Percentiles rank a stretch among this genome's conserved stretches.
phyloP scores from a whole-genome alignment of 2,329 filamentous ascomycete species.

The Aureobasidium uvarum region DNA sequence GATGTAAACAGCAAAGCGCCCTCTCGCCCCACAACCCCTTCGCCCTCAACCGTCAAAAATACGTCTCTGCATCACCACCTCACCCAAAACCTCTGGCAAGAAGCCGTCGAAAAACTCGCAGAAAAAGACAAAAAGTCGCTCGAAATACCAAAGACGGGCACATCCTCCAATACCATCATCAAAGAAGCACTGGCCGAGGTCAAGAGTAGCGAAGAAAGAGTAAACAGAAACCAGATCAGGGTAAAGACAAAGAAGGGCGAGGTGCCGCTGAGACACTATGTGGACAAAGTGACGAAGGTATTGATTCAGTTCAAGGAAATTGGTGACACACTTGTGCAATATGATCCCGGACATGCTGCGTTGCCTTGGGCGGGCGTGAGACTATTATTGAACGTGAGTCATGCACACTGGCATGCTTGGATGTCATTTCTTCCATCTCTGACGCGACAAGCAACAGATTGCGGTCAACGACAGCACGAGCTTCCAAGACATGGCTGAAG shows the following conservation, averaged over 20 bases:
- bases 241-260: background rate
- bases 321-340: slow-evolving; percentile 38
- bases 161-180: background rate
- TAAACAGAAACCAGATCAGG: background rate
- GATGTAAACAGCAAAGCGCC: background rate
- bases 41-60: background rate
- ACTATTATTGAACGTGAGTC: slow-evolving; percentile 33
- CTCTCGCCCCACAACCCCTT: background rate
- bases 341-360: slow-evolving; percentile 38
- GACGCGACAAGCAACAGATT: background rate
- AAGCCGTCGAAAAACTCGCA: background rate
- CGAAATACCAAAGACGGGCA: background rate
- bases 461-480: slow-evolving; percentile 8
- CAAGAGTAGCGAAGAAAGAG: background rate
- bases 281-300: slow-evolving; percentile 35
- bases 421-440: background rate
- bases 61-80: background rate
- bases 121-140: background rate
- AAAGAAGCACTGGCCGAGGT: background rate
- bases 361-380: slow-evolving; percentile 40
- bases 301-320: slow-evolving; percentile 36
- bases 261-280: slow-evolving; percentile 32
- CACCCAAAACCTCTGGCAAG: background rate
- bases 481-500: slow-evolving; percentile 21
- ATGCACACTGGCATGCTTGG: background rate